Evolutionary conservation across 768 basidiomycete genomes (phyloP).

Genomic region (Leccinum imitatum): DNA sequence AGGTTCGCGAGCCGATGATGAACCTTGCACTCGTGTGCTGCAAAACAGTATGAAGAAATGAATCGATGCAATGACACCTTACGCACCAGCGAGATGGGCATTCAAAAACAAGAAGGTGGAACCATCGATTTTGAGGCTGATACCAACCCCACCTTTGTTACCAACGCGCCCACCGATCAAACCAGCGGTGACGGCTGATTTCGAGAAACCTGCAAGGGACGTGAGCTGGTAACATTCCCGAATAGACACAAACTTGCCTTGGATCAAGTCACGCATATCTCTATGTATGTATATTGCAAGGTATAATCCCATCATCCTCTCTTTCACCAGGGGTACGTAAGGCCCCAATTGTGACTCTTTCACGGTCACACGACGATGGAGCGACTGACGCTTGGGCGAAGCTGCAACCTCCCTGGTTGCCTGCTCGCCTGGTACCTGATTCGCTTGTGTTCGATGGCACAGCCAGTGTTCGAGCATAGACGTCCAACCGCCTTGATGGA

Average conservation of each 20-base stretch:
- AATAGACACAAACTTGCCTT: conserved; percentile 41
- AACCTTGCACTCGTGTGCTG: conserved; percentile 76
- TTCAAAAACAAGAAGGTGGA: conserved; percentile 87
- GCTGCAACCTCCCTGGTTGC: conserved; percentile 35
- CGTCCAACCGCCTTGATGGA: conserved; percentile 61
- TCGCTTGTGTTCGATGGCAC: conserved; percentile 40
- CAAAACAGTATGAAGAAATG: neutral
- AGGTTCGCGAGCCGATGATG: conserved; percentile 83
- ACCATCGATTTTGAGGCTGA: conserved; percentile 80
- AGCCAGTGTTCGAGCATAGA: conserved; percentile 75
- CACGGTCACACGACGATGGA: conserved; percentile 41
- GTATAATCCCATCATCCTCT: conserved; percentile 89
- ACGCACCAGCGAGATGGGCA: conserved; percentile 80
- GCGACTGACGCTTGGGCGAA: conserved; percentile 43
- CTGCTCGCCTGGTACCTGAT: conserved; percentile 16
- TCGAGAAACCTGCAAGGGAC: conserved; percentile 57
- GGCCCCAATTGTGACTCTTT: conserved; percentile 61
- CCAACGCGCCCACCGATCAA: conserved; percentile 89
- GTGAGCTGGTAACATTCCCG: neutral
- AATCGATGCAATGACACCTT: neutral
- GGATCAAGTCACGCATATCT: conserved; percentile 62
- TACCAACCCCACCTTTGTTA: conserved; percentile 93
- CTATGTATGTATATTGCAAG: conserved; percentile 73
- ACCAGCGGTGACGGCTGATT: conserved; percentile 83
- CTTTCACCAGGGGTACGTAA: conserved; percentile 84